Evolutionary conservation across 2,329 filamentous ascomycete species (phyloP), one percentile per base, ranked within the genome.

Genomic region (Acarospora socialis): DNA sequence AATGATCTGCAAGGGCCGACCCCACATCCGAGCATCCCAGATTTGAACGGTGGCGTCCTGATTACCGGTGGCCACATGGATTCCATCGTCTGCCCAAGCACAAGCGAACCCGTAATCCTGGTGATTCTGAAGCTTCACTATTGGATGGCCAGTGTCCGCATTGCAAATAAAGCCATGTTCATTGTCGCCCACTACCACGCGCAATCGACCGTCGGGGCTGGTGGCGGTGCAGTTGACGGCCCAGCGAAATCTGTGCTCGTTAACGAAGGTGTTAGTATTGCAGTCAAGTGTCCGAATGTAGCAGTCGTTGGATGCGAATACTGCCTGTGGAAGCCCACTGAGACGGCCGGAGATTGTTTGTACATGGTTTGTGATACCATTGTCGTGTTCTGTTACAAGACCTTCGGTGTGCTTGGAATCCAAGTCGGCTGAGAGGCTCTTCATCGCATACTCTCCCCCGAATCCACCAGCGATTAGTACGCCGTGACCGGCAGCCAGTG

Each of bases 311-410:
- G 68, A 71, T 41, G 64, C 65, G 39, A 74, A 67, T 3, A 66
- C 60, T 3, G 65, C 67, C 25, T 60, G 58, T 1, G 64, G 63
- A 1, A 53, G 51, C 24, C 59, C 56, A n/a, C 52, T 62, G 3
- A 55, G 54, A 21, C 68, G 65, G 27, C 54, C 59, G 9, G 50
- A 49, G 39, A 64, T 62, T 9, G 66, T 58, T 43, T 73, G 65
- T 36, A 73, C 58, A 43, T 73, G 68, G 37, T 71, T 73, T 12
- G 68, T 70, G 39, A 73, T 70, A 21, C 61, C 64, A 23, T 66
- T 63, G 38, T 57, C 54, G 10, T 63, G 56, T 31, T 60, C 56
- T 6, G 62, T 64, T 21, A 69, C 61, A 34, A 56, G 55, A 25
- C 67, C 66, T 33, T 62, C 52, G 0, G 51, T 55, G 5, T 48